Percentiles rank a stretch among this genome's conserved stretches.
phyloP scores from a whole-genome alignment of 768 basidiomycete species.

The Serendipita sp. region DNA sequence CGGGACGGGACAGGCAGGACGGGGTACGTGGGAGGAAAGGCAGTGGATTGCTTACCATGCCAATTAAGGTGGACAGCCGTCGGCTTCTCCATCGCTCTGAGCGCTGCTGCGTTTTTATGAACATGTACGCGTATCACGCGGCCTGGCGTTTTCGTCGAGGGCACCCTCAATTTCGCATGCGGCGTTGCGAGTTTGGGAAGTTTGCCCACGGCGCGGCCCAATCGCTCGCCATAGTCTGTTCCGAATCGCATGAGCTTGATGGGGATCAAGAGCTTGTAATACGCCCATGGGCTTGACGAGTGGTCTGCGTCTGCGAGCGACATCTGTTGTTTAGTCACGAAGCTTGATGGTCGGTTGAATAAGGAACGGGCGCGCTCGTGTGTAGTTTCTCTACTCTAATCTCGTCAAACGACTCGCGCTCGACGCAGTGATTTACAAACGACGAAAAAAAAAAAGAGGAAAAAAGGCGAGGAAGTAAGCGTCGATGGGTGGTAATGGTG shows the following conservation, averaged over 20 bases:
- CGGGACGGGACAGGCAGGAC: too few species aligned
- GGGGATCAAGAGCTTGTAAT: background rate
- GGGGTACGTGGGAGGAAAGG: background rate
- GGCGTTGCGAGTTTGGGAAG: background rate
- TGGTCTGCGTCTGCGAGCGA: background rate
- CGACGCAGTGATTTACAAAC: too few species aligned
- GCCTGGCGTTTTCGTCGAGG: background rate
- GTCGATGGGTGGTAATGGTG: too few species aligned
- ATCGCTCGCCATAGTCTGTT: background rate
- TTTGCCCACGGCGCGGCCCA: background rate
- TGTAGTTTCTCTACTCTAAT: too few species aligned
- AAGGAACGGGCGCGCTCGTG: too few species aligned
- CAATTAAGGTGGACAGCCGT: conserved; percentile 3
- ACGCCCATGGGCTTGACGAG: background rate
- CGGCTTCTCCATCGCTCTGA: background rate
- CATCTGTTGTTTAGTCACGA: background rate
- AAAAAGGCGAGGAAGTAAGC: too few species aligned
- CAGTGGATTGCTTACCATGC: background rate
- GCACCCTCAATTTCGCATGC: background rate
- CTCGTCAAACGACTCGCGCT: too few species aligned
- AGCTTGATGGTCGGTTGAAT: background rate
- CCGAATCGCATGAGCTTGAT: background rate
- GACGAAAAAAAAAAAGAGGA: too few species aligned
- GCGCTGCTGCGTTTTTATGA: background rate
- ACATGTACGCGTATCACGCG: background rate